Conservation (phyloP, 164 flowering plant species). For the Protea cynaroides region DNA sequence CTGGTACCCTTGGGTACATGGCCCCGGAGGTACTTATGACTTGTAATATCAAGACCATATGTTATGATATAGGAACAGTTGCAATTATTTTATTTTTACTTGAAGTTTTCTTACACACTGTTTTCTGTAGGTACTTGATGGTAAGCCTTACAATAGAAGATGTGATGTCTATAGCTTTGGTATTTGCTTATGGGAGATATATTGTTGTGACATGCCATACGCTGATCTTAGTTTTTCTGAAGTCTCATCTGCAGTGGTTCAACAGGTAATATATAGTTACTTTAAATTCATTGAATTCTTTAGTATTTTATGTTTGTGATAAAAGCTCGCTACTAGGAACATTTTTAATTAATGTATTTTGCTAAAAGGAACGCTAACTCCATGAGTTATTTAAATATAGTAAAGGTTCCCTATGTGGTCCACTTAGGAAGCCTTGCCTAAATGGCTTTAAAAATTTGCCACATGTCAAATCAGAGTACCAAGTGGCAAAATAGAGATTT, state of each 20-base stretch:
- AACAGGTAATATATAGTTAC: conserved; percentile 38
- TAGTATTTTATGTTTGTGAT: too few relatives aligned
- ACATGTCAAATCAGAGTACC: too few relatives aligned
- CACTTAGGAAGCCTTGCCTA: too few relatives aligned
- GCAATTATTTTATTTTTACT: neutral
- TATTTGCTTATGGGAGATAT: conserved; percentile 93
- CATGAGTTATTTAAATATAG: too few relatives aligned
- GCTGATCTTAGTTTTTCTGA: conserved; percentile 85
- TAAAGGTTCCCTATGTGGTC: too few relatives aligned
- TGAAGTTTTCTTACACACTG: neutral
- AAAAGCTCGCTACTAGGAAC: too few relatives aligned
- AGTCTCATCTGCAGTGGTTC: conserved; percentile 83
- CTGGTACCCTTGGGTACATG: conserved; percentile 71
- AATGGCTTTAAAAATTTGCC: too few relatives aligned
- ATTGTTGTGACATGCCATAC: conserved; percentile 96
- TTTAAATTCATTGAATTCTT: too few relatives aligned
- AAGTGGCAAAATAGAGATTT: too few relatives aligned
- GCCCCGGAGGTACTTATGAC: conserved; percentile 50
- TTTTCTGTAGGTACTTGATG: conserved; percentile 70
- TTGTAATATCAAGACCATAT: neutral
- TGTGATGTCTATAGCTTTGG: conserved; percentile 98
- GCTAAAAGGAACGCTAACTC: too few relatives aligned
- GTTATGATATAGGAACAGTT: too few relatives aligned
- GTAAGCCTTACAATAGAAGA: conserved; percentile 86
- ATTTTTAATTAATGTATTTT: too few relatives aligned